phyloP scores from a whole-genome alignment of 192 early-diverging fungal species.

The Diversispora eburnea region DNA sequence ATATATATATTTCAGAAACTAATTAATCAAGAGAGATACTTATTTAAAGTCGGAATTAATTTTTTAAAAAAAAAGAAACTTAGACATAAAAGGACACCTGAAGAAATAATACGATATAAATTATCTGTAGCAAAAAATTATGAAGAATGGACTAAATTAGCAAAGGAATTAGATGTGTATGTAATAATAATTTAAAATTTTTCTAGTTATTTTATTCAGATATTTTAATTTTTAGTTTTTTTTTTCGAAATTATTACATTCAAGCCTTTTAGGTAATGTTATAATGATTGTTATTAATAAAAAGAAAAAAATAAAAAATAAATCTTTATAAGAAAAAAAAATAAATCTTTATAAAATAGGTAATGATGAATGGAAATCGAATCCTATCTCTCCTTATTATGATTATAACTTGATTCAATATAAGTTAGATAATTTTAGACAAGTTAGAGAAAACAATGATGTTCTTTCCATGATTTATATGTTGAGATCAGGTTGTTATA shows the following conservation, averaged over 20 bases:
- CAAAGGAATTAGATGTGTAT: conserved; percentile 51
- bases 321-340: background rate
- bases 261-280: conserved; percentile 20
- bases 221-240: background rate
- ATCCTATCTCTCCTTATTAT: conserved; percentile 52
- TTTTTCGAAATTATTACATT: background rate
- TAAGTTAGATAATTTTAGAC: conserved; percentile 47
- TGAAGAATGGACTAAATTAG: conserved; percentile 49
- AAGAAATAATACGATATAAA: conserved; percentile 42
- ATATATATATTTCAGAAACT: no score
- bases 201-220: background rate
- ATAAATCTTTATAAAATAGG: conserved; percentile 30
- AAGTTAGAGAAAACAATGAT: conserved; percentile 47
- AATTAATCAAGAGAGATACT: no score
- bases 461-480: conserved; percentile 58
- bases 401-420: conserved; percentile 63
- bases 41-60: no score
- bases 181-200: background rate
- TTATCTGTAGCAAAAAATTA: conserved; percentile 46
- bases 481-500: conserved; percentile 48
- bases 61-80: conserved; percentile 1
- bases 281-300: conserved; percentile 1
- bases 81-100: conserved; percentile 34
- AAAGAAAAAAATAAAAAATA: background rate
- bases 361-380: conserved; percentile 57